Evolutionary conservation across 805 yeast genomes (phyloP).

Genomic region (Candida ovalis): DNA sequence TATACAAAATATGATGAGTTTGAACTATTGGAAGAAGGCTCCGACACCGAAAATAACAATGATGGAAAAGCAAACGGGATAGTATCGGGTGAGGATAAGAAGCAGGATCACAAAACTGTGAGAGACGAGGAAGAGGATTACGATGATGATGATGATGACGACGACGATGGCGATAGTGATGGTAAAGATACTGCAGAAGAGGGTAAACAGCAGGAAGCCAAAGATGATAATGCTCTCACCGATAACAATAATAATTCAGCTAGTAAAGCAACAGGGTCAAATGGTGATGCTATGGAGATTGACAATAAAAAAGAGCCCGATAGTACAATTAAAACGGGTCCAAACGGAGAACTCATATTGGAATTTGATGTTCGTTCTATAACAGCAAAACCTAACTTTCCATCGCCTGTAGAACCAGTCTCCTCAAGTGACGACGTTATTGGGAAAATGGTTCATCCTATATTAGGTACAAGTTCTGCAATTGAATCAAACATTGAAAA

Average conservation of each 20-base stretch:
- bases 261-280: not conserved
- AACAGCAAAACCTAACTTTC: slow-evolving; percentile 28
- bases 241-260: not conserved
- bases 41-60: slow-evolving; percentile 2
- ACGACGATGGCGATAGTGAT: slow-evolving; percentile 10
- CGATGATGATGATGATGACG: slow-evolving; percentile 32
- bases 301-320: not conserved
- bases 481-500: slow-evolving; percentile 40
- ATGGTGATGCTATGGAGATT: slow-evolving; percentile 1
- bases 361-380: slow-evolving; percentile 17
- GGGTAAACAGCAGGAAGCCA: no score
- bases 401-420: slow-evolving; percentile 22
- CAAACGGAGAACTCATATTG: slow-evolving; percentile 15
- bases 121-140: slow-evolving; percentile 31
- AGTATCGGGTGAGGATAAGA: slow-evolving; percentile 1
- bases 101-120: slow-evolving; percentile 2
- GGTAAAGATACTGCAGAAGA: not conserved
- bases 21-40: slow-evolving; percentile 26
- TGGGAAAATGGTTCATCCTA: slow-evolving; percentile 33
- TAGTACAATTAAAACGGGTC: not conserved
- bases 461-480: slow-evolving; percentile 34
- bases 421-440: slow-evolving; percentile 29
- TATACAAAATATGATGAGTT: slow-evolving; percentile 14
- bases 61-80: slow-evolving; percentile 26
- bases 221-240: no score